Conservation (phyloP, 2,329 filamentous ascomycete genomes). For the Mycosphaerella sp. region DNA sequence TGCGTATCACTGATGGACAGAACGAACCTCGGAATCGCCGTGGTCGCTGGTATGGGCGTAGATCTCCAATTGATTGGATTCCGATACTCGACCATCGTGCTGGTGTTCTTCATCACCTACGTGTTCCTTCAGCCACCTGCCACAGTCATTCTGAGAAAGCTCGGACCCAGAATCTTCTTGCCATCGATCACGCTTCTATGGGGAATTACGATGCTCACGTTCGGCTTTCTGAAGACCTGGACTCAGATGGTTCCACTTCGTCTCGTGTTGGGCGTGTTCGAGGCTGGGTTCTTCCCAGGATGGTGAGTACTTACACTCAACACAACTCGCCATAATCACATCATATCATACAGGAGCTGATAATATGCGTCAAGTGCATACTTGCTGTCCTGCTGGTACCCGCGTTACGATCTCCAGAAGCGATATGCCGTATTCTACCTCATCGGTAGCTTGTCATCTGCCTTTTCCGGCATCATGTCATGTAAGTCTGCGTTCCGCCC, state of each 20-base stretch:
- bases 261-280: constrained; percentile 57
- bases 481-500: too few relatives aligned
- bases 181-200: constrained; percentile 46
- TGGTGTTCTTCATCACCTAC: constrained; percentile 71
- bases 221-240: constrained; percentile 56
- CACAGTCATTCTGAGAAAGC: constrained; percentile 60
- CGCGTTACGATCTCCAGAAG: constrained; percentile 36
- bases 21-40: constrained; percentile 33
- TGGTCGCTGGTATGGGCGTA: constrained; percentile 33
- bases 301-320: constrained; percentile 32
- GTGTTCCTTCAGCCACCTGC: constrained; percentile 65
- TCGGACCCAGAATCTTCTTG: constrained; percentile 46
- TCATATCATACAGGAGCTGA: neutral
- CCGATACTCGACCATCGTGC: constrained; percentile 46
- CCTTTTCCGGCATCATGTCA: constrained; percentile 41
- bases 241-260: constrained; percentile 50
- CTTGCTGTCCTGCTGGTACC: constrained; percentile 58
- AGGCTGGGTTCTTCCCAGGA: constrained; percentile 49
- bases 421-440: constrained; percentile 45
- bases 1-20: constrained; percentile 33
- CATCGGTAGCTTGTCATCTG: constrained; percentile 45
- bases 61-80: constrained; percentile 31
- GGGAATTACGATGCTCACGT: constrained; percentile 57
- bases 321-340: too few relatives aligned
- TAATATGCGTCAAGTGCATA: constrained; percentile 56